Evolutionary conservation across 1,284 basidiomycete species (phyloP).

Genomic region (Vanrija pseudolonga): DNA sequence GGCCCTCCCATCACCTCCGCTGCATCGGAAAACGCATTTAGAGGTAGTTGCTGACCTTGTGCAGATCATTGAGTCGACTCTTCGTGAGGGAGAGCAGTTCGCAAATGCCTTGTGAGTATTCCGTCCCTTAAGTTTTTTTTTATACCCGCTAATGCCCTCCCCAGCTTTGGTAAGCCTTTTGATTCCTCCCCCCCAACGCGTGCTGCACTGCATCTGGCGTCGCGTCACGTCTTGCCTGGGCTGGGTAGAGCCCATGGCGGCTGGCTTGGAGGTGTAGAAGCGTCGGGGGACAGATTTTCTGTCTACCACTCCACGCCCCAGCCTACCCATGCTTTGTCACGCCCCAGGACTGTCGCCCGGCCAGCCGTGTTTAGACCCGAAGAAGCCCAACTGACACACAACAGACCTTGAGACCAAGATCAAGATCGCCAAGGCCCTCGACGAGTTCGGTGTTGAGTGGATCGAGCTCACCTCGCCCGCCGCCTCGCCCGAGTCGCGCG

Average conservation of each 20-base stretch:
- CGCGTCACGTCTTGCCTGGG: too few species aligned
- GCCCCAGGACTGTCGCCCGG: too few species aligned
- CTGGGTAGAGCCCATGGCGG: too few species aligned
- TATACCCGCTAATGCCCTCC: too few species aligned
- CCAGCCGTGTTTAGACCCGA: too few species aligned
- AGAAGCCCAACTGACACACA: not conserved
- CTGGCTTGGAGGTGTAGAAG: too few species aligned
- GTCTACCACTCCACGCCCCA: too few species aligned
- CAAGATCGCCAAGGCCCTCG: constrained; percentile 92
- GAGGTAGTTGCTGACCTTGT: not conserved
- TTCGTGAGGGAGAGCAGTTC: constrained; percentile 98
- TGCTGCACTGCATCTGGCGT: too few species aligned
- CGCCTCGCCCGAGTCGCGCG: constrained; percentile 91
- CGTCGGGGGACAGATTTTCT: too few species aligned
- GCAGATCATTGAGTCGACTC: constrained; percentile 89
- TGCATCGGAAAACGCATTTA: not conserved
- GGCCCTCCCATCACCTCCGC: not conserved
- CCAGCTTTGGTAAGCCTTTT: constrained; percentile 7
- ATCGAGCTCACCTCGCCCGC: constrained; percentile 98
- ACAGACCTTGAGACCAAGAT: constrained; percentile 91
- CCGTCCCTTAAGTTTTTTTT: too few species aligned
- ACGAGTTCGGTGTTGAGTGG: constrained; percentile 99
- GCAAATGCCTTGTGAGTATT: constrained; percentile 71
- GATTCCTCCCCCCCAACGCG: too few species aligned
- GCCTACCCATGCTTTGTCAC: too few species aligned